Evolutionary conservation across 83 land plant species (phyloP), one percentile per base, ranked within the genome.

Genomic region (Picea abies): DNA sequence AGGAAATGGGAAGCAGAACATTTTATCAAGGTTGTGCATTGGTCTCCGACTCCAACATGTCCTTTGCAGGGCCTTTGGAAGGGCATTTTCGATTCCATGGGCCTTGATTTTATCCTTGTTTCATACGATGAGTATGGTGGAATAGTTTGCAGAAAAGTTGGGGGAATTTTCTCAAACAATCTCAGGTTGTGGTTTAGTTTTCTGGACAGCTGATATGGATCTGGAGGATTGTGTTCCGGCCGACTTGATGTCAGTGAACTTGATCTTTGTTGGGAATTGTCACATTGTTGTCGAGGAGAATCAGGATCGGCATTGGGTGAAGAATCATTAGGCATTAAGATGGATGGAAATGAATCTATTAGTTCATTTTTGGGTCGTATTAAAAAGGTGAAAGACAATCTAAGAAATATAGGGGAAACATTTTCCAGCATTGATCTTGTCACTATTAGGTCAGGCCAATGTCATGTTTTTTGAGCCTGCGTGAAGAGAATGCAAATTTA

Each of bases 11-110:
- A 94, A n/a, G 66, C 95, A 10, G 92, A 95, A 84, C 97, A 97
- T 84, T 96, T 90, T 69, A 91, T 97, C 8, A 97, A 93, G 81
- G 83, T 97, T 72, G 82, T 79, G 8, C 73, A 93, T 81, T 91
- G 85, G 83, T 80, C 72, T 41, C 94, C 99, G 37, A 93, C 96
- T 1, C 88, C 88, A 11, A 60, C 85, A 5, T 84, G 94, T 26
- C 99, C 99, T 60, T 84, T 97, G 37, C 99, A 97, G 82, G 99
- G 99, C 5, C 90, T 97, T 19, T 97, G 99, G 99, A 97, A 97
- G 98, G 99, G 95, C 5, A 14, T 39, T 39, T 73, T 73, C 7
- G 5, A 41, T 41, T 41, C 47, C 47, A 41, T 41, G 47, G 47
- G 47, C 47, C 47, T 73, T 4, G 14, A 73, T 8, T 73, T 39